These are phyloP conservation scores for Thermoascus crustaceus DNA, from an alignment of 2,329 filamentous ascomycete species.

Conservation along the genomic window DNA sequence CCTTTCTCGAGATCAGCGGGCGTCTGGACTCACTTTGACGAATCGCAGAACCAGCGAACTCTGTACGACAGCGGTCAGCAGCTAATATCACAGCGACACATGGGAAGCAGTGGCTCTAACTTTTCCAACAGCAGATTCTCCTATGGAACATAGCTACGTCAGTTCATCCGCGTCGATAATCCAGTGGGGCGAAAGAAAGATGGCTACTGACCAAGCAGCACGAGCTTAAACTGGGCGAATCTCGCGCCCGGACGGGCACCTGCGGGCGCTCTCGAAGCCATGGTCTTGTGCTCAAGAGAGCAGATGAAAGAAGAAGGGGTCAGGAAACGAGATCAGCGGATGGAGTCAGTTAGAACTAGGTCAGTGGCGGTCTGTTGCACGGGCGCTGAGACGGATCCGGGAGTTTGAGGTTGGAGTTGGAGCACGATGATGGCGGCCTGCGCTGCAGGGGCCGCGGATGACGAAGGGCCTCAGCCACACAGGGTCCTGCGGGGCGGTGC, in stretches of 20 bases:
- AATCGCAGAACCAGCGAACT: slow-evolving; percentile 97
- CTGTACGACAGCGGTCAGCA: slow-evolving; percentile 43
- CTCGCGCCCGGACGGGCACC: slow-evolving; percentile 60
- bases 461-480: slow-evolving; percentile 28
- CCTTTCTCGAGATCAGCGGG: slow-evolving; percentile 1
- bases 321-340: slow-evolving; percentile 4
- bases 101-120: slow-evolving; percentile 38
- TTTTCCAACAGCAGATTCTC: slow-evolving; percentile 99
- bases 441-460: slow-evolving; percentile 17
- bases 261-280: slow-evolving; percentile 81
- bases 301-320: slow-evolving; percentile 11
- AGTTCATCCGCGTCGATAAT: slow-evolving; percentile 8
- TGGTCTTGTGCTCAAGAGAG: slow-evolving; percentile 42
- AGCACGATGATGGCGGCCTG: slow-evolving; percentile 11
- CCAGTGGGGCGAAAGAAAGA: slow-evolving; percentile 5
- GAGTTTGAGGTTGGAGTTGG: slow-evolving; percentile 7
- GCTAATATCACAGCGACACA: slow-evolving; percentile 19
- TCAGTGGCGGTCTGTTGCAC: not conserved
- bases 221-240: slow-evolving; percentile 98
- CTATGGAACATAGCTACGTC: slow-evolving; percentile 41
- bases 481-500: slow-evolving; percentile 8
- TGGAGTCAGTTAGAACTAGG: slow-evolving; percentile 5
- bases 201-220: slow-evolving; percentile 74
- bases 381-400: not conserved
- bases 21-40: slow-evolving; percentile 68